Evolutionary conservation across 108 stramenopile species (phyloP).

Genomic region (Fistulifera pelliculosa): DNA sequence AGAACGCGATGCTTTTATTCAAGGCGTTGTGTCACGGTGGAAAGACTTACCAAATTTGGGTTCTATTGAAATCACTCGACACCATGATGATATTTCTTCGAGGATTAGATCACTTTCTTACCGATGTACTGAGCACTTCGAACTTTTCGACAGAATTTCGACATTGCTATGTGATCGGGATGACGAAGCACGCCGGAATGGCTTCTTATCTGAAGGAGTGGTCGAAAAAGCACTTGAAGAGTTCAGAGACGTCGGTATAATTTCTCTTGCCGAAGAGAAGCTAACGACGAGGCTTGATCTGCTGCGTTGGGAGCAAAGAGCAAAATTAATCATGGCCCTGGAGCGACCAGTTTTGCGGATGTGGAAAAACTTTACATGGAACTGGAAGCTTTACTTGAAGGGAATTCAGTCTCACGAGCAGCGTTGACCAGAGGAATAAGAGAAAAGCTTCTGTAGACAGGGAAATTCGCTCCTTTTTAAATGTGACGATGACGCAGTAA

Average conservation of each 20-base stretch:
- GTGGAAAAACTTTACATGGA: conserved; percentile 24
- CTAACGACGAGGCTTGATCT: conserved; percentile 40
- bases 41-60: neutral
- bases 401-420: conserved; percentile 25
- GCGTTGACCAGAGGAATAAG: conserved; percentile 18
- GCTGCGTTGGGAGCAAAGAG: conserved; percentile 41
- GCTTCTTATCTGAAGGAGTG: too few species aligned
- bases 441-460: conserved; percentile 29
- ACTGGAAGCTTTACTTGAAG: conserved; percentile 18
- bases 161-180: neutral
- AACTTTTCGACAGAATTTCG: neutral
- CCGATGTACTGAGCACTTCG: neutral
- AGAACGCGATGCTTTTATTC: conserved; percentile 45
- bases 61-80: too few species aligned
- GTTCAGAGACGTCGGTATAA: conserved; percentile 29
- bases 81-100: too few species aligned
- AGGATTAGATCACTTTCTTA: neutral
- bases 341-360: conserved; percentile 4
- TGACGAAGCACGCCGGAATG: too few species aligned
- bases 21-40: conserved; percentile 16
- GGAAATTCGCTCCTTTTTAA: conserved; percentile 41
- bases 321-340: conserved; percentile 6
- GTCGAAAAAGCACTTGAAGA: conserved; percentile 13
- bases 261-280: conserved; percentile 63
- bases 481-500: conserved; percentile 13